phyloP scores from a whole-genome alignment of 2,329 filamentous ascomycete genomes.

The Exophiala sp. region DNA sequence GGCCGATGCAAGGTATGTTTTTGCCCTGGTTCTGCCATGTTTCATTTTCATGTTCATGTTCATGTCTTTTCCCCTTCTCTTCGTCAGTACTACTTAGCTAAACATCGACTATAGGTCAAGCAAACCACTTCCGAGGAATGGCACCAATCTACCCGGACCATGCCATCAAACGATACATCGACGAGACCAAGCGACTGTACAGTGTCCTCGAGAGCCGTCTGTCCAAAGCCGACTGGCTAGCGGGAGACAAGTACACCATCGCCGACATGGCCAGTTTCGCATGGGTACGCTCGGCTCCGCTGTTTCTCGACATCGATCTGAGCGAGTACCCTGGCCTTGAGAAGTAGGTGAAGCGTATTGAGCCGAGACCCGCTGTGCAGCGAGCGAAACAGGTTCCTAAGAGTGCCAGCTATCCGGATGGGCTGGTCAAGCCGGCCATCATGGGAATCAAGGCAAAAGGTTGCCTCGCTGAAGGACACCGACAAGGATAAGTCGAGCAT shows the following conservation, averaged over 20 bases:
- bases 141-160: slow-evolving; percentile 41
- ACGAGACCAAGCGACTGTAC: slow-evolving; percentile 46
- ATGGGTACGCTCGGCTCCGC: slow-evolving; percentile 36
- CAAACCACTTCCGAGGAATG: slow-evolving; percentile 45
- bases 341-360: slow-evolving; percentile 33
- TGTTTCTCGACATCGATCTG: slow-evolving; percentile 31
- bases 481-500: slow-evolving; percentile 13
- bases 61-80: neutral
- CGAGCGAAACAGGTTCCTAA: slow-evolving; percentile 15
- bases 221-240: slow-evolving; percentile 39
- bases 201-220: slow-evolving; percentile 43
- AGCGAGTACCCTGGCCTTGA: slow-evolving; percentile 33
- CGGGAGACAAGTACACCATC: slow-evolving; percentile 44
- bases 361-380: slow-evolving; percentile 31
- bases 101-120: slow-evolving; percentile 35
- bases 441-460: slow-evolving; percentile 12
- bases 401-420: neutral
- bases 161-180: slow-evolving; percentile 44
- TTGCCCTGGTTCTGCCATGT: too few relatives aligned
- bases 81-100: too few relatives aligned
- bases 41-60: too few relatives aligned
- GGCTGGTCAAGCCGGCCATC: slow-evolving; percentile 8
- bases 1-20: slow-evolving; percentile 36
- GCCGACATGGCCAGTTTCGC: slow-evolving; percentile 44
- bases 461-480: slow-evolving; percentile 19